These are phyloP conservation scores for Didymella exigua DNA, from an alignment of 2,329 filamentous ascomycete genomes.

Conservation along the genomic window DNA sequence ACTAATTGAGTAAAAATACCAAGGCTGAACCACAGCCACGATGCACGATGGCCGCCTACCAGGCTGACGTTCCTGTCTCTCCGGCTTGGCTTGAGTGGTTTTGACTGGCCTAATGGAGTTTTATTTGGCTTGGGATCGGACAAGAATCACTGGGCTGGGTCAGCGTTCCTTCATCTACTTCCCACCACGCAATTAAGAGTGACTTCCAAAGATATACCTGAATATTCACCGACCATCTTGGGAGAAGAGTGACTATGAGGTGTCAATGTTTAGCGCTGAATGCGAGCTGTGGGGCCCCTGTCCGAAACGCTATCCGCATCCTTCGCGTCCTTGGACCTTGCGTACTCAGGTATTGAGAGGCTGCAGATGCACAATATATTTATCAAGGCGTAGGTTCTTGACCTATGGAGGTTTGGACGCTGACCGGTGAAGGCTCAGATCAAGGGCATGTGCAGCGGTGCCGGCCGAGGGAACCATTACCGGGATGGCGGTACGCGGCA, in stretches of 20 bases:
- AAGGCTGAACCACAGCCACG: neutral
- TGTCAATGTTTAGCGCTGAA: neutral
- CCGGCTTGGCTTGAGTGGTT: constrained; percentile 7
- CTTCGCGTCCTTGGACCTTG: neutral
- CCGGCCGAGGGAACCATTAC: neutral
- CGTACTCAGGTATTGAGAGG: neutral
- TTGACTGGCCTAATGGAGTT: neutral
- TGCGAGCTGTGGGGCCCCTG: constrained; percentile 2
- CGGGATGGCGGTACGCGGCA: neutral
- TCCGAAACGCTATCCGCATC: constrained; percentile 7
- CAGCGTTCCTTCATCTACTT: constrained; percentile 1
- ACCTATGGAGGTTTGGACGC: neutral
- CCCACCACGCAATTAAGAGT: neutral
- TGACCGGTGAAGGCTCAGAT: neutral
- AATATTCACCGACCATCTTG: neutral
- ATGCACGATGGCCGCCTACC: neutral
- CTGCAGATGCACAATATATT: neutral
- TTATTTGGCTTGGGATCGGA: neutral
- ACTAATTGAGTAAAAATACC: neutral
- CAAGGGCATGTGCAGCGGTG: neutral
- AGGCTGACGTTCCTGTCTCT: constrained; percentile 7
- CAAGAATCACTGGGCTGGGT: neutral
- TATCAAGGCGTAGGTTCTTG: neutral
- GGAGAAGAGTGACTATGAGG: neutral
- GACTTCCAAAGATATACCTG: neutral